Conservation (phyloP, 2,329 filamentous ascomycete genomes). For the Alternaria burnsii region DNA sequence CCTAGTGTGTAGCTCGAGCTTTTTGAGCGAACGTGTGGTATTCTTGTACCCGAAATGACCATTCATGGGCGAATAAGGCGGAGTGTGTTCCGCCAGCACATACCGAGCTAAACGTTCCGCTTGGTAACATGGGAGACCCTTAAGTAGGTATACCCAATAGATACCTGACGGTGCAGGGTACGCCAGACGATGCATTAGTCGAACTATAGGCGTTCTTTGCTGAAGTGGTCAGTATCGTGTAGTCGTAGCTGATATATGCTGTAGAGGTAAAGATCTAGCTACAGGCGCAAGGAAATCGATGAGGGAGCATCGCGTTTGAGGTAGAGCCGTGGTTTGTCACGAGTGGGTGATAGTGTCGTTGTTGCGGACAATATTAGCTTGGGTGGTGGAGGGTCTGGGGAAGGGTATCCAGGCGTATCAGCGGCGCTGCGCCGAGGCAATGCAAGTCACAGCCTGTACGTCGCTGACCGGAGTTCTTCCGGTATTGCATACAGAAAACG, state of each 20-base stretch:
- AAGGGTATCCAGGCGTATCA: conserved; percentile 1
- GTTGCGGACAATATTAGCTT: background rate
- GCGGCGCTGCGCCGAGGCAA: conserved; percentile 1
- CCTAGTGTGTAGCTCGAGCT: background rate
- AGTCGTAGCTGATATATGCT: background rate
- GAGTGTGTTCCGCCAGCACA: conserved; percentile 8
- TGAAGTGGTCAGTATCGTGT: background rate
- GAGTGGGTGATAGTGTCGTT: background rate
- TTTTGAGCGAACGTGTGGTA: conserved; percentile 1
- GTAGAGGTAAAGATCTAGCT: background rate
- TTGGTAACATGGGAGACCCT: conserved; percentile 5
- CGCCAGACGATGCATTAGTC: conserved; percentile 5
- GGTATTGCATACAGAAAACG: conserved; percentile 6
- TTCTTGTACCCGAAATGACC: background rate
- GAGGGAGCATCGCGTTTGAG: background rate
- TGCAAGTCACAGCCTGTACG: conserved; percentile 6
- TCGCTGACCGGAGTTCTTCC: conserved; percentile 9
- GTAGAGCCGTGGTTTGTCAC: background rate
- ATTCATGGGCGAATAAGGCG: background rate
- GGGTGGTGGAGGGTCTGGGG: conserved; percentile 3
- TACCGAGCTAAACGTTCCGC: conserved; percentile 8
- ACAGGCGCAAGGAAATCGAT: background rate
- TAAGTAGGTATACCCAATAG: conserved; percentile 9
- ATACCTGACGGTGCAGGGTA: conserved; percentile 9
- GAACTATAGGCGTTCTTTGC: background rate